Conservation (phyloP, 306 rosid species). For the Morella rubra region DNA sequence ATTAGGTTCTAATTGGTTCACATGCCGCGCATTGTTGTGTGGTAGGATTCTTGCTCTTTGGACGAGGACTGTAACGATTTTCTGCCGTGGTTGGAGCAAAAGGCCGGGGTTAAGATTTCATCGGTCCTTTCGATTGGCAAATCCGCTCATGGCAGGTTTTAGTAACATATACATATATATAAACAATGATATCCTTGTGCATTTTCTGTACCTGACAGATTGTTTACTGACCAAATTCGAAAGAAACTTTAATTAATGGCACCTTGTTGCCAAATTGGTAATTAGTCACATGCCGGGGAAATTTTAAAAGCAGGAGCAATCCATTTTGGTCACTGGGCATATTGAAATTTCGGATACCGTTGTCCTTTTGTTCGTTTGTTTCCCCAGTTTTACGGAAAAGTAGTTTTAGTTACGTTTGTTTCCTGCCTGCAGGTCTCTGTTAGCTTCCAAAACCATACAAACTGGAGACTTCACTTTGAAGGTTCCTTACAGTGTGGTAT, state of each 20-base stretch:
- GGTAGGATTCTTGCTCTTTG: constrained; percentile 20
- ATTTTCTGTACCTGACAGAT: neutral
- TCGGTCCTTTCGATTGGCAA: constrained; percentile 61
- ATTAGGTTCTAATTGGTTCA: neutral
- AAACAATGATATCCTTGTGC: neutral
- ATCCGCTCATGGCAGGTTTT: constrained; percentile 53
- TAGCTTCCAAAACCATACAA: constrained; percentile 58
- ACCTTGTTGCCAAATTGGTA: neutral
- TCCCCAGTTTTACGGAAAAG: neutral
- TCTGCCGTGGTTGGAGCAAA: constrained; percentile 69
- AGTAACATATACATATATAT: no score
- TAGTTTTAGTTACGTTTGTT: constrained; percentile 1
- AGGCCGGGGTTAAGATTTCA: constrained; percentile 48
- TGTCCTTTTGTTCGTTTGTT: neutral
- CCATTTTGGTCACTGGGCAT: neutral
- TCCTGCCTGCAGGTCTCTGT: constrained; percentile 45
- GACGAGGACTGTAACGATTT: constrained; percentile 39
- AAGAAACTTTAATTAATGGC: neutral
- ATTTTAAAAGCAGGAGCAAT: neutral
- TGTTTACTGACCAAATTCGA: neutral
- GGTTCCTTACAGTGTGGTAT: constrained; percentile 73
- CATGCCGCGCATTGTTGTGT: neutral
- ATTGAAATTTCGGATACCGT: neutral
- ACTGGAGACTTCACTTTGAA: constrained; percentile 63
- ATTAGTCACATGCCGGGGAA: neutral